Conservation (phyloP, 768 basidiomycete species). For the Cyathus striatus region DNA sequence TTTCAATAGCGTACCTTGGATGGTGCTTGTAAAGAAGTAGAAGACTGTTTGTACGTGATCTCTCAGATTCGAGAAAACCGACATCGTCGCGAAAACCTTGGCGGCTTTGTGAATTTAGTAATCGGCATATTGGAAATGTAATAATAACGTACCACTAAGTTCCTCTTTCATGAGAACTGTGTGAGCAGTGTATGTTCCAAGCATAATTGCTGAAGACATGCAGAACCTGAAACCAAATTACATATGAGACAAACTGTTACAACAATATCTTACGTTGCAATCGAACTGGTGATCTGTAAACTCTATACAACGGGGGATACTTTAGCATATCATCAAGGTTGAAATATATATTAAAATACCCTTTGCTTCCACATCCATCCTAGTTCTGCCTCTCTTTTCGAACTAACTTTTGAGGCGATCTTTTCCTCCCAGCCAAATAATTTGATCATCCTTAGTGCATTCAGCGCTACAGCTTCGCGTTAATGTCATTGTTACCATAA, state of each 20-base stretch:
- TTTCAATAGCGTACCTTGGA: slow-evolving; percentile 6
- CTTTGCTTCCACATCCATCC: slow-evolving; percentile 45
- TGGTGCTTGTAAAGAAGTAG: slow-evolving; percentile 2
- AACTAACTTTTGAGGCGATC: slow-evolving; percentile 44
- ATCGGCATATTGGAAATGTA: neutral
- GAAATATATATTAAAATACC: slow-evolving; percentile 5
- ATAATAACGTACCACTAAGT: slow-evolving; percentile 12
- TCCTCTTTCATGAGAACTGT: slow-evolving; percentile 25
- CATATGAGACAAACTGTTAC: neutral
- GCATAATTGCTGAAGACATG: slow-evolving; percentile 62
- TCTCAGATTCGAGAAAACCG: slow-evolving; percentile 58
- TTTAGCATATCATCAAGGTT: slow-evolving; percentile 31
- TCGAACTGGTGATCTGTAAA: neutral
- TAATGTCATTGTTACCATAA: slow-evolving; percentile 5
- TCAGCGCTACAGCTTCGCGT: slow-evolving; percentile 33
- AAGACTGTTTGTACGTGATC: slow-evolving; percentile 36
- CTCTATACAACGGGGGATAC: slow-evolving; percentile 8
- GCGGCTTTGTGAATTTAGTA: slow-evolving; percentile 24
- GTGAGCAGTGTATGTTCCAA: slow-evolving; percentile 58
- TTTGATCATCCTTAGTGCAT: slow-evolving; percentile 68
- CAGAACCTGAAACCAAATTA: slow-evolving; percentile 33
- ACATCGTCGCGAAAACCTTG: slow-evolving; percentile 41
- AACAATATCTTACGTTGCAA: neutral
- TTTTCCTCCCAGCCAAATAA: slow-evolving; percentile 67
- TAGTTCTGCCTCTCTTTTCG: slow-evolving; percentile 63